Percentiles rank a stretch among this genome's conserved stretches.
These are phyloP conservation scores for Akanthomyces dipterigenus DNA, from an alignment of 2,329 filamentous ascomycete species.

Conservation along the genomic window DNA sequence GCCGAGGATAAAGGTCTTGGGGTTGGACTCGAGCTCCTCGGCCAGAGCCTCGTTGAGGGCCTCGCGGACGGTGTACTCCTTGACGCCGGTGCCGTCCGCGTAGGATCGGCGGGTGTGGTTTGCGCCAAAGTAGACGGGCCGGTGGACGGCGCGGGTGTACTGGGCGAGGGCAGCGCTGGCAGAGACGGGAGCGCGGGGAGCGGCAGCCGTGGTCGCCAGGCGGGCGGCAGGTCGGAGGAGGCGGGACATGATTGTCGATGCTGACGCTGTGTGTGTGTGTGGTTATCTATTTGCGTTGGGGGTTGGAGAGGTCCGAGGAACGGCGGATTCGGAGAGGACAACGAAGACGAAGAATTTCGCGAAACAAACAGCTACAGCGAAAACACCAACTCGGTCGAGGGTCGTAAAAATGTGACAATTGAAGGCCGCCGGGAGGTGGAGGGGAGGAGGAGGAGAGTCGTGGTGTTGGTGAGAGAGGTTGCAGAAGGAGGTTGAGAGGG, in stretches of 20 bases:
- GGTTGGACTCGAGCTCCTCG: constrained; percentile 90
- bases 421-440: background rate
- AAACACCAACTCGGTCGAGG: constrained; percentile 2
- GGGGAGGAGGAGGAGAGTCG: background rate
- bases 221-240: constrained; percentile 45
- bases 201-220: constrained; percentile 35
- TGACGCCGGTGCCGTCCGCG: constrained; percentile 55
- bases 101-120: constrained; percentile 38
- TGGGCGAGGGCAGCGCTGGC: constrained; percentile 31
- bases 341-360: background rate
- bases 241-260: constrained; percentile 37
- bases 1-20: constrained; percentile 91
- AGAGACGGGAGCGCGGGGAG: constrained; percentile 16
- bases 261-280: constrained; percentile 4
- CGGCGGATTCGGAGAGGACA: background rate
- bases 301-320: background rate
- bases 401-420: background rate
- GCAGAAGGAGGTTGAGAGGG: constrained; percentile 11
- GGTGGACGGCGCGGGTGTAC: constrained; percentile 30
- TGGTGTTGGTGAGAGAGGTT: background rate
- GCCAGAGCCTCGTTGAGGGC: constrained; percentile 96
- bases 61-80: constrained; percentile 96
- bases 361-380: background rate
- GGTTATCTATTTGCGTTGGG: background rate
- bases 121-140: constrained; percentile 32